Evolutionary conservation across 192 early-diverging fungal genomes (phyloP).

Genomic region (Backusella sp.): DNA sequence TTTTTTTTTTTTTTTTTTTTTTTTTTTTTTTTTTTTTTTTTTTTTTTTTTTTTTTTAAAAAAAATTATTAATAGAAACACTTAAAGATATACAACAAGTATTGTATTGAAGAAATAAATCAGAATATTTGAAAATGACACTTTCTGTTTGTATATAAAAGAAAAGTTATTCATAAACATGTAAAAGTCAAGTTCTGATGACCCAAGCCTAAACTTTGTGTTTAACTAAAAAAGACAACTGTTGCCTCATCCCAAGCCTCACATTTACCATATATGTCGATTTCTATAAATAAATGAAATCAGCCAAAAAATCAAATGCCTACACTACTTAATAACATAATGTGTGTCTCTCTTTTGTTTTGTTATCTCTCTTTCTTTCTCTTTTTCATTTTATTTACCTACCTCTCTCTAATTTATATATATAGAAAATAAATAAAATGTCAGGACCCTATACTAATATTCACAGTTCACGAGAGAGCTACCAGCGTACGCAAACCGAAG

Average conservation of each 20-base stretch:
- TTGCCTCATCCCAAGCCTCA: constrained; percentile 6
- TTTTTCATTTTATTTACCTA: neutral
- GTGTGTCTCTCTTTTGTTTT: neutral
- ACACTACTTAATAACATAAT: neutral
- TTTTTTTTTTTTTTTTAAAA: too few relatives aligned
- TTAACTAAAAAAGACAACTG: neutral
- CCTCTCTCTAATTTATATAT: neutral
- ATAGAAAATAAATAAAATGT: constrained; percentile 1
- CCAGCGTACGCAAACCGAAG: neutral
- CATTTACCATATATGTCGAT: neutral
- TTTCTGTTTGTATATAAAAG: neutral
- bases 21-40: too few relatives aligned
- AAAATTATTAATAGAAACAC: too few relatives aligned
- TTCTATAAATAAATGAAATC: neutral
- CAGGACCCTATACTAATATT: neutral
- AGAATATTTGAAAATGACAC: too few relatives aligned
- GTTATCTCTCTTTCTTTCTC: neutral
- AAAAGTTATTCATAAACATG: neutral
- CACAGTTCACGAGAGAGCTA: neutral
- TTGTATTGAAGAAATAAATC: too few relatives aligned
- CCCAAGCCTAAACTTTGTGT: neutral
- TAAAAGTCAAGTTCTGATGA: neutral
- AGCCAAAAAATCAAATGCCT: neutral
- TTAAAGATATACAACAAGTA: too few relatives aligned
- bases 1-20: too few relatives aligned